These are phyloP conservation scores for Geotrichum siamense DNA, from an alignment of 1,139 yeast species.

Conservation along the genomic window DNA sequence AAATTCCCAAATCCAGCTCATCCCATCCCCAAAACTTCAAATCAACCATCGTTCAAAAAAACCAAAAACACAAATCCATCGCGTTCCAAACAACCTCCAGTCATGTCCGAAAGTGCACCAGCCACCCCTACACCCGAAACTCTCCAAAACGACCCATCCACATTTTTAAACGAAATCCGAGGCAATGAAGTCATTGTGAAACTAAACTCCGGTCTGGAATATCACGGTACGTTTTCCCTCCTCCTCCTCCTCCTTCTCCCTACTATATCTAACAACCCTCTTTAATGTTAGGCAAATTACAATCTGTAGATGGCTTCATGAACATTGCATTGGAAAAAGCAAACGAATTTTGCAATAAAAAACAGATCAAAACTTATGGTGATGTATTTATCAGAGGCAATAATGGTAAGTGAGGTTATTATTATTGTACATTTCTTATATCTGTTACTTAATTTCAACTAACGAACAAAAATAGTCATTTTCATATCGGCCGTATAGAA, in stretches of 20 bases:
- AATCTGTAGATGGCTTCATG: slow-evolving; percentile 95
- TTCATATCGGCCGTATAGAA: slow-evolving; percentile 28
- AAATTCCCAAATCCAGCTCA: not conserved
- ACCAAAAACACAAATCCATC: not conserved
- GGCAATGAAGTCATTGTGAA: slow-evolving; percentile 79
- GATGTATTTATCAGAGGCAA: slow-evolving; percentile 95
- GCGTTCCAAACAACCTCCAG: no score
- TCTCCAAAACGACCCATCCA: slow-evolving; percentile 42
- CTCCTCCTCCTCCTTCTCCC: no score
- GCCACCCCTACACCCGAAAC: not conserved
- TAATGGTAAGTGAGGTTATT: slow-evolving; percentile 46
- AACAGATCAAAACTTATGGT: slow-evolving; percentile 55
- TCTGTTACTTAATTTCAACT: no score
- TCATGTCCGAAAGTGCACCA: slow-evolving; percentile 4
- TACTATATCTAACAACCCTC: no score
- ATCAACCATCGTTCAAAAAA: not conserved
- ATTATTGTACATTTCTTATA: no score
- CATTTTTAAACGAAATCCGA: slow-evolving; percentile 68
- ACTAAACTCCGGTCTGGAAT: slow-evolving; percentile 80
- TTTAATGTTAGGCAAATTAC: slow-evolving; percentile 48
- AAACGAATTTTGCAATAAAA: slow-evolving; percentile 55
- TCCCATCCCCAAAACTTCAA: not conserved
- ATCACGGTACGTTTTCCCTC: slow-evolving; percentile 42
- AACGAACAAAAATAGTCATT: no score
- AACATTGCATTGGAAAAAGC: slow-evolving; percentile 81